A percentile compares a stretch with the other conserved stretches of the same genome.
Conservation (phyloP, 768 basidiomycete species). For the Tulasnella sp. region DNA sequence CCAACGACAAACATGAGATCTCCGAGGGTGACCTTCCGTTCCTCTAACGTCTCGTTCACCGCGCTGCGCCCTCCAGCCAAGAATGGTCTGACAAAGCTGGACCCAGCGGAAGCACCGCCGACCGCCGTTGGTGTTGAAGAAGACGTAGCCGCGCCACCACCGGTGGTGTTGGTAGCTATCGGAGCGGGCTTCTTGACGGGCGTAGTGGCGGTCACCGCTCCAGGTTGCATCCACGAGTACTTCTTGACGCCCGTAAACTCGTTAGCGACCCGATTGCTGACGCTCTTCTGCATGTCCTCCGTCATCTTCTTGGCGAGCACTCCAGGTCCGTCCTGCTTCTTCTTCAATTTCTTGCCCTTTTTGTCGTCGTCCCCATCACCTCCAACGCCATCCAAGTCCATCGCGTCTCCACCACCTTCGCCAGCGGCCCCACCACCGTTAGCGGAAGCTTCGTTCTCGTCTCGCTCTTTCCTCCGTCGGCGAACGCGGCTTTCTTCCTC, state of each 20-base stretch:
- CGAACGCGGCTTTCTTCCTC: conserved; percentile 77
- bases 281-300: conserved; percentile 86
- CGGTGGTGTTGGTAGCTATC: conserved; percentile 31
- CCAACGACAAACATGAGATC: conserved; percentile 86
- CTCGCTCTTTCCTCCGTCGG: conserved; percentile 72
- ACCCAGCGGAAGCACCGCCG: conserved; percentile 22
- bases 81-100: conserved; percentile 22
- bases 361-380: conserved; percentile 43
- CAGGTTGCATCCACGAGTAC: conserved; percentile 85
- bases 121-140: conserved; percentile 37
- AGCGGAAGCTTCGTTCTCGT: conserved; percentile 60
- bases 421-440: conserved; percentile 48
- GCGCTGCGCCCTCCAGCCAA: conserved; percentile 33
- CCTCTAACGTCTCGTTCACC: conserved; percentile 50
- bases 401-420: conserved; percentile 46
- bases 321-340: conserved; percentile 78
- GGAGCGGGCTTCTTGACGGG: conserved; percentile 31
- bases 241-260: conserved; percentile 81
- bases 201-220: conserved; percentile 41
- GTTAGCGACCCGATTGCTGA: conserved; percentile 84
- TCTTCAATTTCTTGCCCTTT: conserved; percentile 64
- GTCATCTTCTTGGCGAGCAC: conserved; percentile 86
- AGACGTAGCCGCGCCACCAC: conserved; percentile 28
- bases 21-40: conserved; percentile 60
- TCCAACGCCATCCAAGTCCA: conserved; percentile 34